phyloP scores from a whole-genome alignment of 176 grass and related monocot species.

The Aechmea fasciata region DNA sequence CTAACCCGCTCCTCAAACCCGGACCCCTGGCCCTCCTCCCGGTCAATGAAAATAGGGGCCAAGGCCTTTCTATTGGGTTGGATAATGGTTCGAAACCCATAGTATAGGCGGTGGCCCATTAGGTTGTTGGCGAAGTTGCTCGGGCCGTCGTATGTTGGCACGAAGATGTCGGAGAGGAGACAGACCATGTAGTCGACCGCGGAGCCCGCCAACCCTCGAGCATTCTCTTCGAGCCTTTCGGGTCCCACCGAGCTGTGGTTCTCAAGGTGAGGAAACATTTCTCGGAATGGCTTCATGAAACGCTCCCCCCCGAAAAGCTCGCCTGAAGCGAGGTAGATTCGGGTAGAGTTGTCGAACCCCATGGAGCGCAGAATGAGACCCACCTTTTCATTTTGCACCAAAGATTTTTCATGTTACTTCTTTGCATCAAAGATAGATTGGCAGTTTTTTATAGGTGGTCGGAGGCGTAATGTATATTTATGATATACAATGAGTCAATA shows the following conservation, averaged over 20 bases:
- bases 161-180: constrained; percentile 88
- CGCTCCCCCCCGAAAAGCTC: constrained; percentile 84
- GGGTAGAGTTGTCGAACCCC: constrained; percentile 72
- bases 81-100: constrained; percentile 79
- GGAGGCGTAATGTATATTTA: too few species aligned
- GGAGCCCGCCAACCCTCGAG: constrained; percentile 56
- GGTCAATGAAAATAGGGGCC: constrained; percentile 78
- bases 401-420: neutral
- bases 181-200: constrained; percentile 99
- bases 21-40: constrained; percentile 45
- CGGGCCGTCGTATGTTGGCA: constrained; percentile 91
- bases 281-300: constrained; percentile 83
- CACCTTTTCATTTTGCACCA: constrained; percentile 42
- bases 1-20: constrained; percentile 66
- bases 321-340: constrained; percentile 89
- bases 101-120: constrained; percentile 90
- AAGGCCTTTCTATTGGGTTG: constrained; percentile 81
- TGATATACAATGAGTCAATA: too few species aligned
- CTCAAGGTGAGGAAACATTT: constrained; percentile 61
- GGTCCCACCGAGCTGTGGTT: constrained; percentile 69
- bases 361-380: constrained; percentile 65
- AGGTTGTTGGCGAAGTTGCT: constrained; percentile 99
- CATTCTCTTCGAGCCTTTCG: constrained; percentile 69
- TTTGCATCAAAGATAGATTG: neutral
- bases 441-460: too few species aligned